phyloP scores from a whole-genome alignment of 352 stramenopile genomes.

The Albugo laibachii region DNA sequence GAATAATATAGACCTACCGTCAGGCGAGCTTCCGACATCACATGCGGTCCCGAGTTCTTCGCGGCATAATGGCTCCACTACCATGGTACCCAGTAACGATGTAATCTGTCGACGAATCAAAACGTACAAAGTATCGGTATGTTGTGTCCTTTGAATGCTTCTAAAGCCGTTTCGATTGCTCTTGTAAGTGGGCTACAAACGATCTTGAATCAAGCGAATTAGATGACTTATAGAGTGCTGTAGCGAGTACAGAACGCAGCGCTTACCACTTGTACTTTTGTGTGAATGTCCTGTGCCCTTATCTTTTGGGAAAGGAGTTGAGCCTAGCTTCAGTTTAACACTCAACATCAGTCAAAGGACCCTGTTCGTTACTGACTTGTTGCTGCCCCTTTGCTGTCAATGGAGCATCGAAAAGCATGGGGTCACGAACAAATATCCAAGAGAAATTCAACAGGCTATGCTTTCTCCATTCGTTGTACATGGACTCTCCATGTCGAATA shows the following conservation, averaged over 20 bases:
- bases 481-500: slow-evolving; percentile 75
- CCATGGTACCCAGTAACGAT: background rate
- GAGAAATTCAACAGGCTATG: slow-evolving; percentile 64
- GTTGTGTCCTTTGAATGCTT: slow-evolving; percentile 26
- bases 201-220: slow-evolving; percentile 17
- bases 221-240: background rate
- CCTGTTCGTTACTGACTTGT: slow-evolving; percentile 16
- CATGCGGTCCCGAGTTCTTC: slow-evolving; percentile 75
- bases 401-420: slow-evolving; percentile 68
- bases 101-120: background rate
- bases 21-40: slow-evolving; percentile 44
- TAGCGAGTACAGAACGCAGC: too few relatives aligned
- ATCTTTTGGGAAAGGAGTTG: background rate
- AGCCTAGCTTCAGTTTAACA: background rate
- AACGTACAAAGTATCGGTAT: slow-evolving; percentile 33
- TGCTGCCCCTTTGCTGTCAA: slow-evolving; percentile 48
- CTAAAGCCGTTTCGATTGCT: slow-evolving; percentile 58
- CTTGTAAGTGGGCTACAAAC: slow-evolving; percentile 67
- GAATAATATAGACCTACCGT: slow-evolving; percentile 10
- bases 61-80: slow-evolving; percentile 50
- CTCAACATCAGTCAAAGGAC: background rate
- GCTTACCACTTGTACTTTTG: background rate
- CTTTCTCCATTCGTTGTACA: slow-evolving; percentile 74
- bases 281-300: background rate
- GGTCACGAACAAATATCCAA: slow-evolving; percentile 67